Evolutionary conservation across 192 early-diverging fungal species (phyloP).

Genomic region (Coemansia sp.): DNA sequence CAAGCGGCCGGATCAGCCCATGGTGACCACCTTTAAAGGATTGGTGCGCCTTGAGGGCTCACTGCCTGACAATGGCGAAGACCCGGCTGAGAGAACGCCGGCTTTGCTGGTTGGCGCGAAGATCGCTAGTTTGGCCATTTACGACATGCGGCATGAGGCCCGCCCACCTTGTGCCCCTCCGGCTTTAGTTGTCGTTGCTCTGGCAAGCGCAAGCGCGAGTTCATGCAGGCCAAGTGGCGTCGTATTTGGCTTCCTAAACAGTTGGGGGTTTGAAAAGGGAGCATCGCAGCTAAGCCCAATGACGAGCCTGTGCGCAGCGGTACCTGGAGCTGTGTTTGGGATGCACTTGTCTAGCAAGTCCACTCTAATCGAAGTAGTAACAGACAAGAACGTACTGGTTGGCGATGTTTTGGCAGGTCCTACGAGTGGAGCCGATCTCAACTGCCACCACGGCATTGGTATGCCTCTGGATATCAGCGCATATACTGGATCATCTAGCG

Average conservation of each 20-base stretch:
- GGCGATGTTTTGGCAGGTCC: conserved; percentile 21
- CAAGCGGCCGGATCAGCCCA: not conserved
- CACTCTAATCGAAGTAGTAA: conserved; percentile 28
- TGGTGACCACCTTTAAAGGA: not conserved
- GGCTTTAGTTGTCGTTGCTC: conserved; percentile 20
- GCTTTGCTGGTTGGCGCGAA: not conserved
- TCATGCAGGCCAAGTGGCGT: not conserved
- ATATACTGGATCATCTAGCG: conserved; percentile 6
- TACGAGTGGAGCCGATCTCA: not conserved
- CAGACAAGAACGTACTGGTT: conserved; percentile 18
- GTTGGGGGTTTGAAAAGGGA: conserved; percentile 24
- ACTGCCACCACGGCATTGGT: not conserved
- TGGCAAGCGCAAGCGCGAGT: conserved; percentile 14
- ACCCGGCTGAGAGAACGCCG: not conserved
- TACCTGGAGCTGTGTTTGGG: conserved; percentile 15
- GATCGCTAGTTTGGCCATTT: conserved; percentile 19
- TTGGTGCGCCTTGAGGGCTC: conserved; percentile 4
- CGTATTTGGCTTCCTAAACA: conserved; percentile 20
- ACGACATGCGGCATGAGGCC: not conserved
- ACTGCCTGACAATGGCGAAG: not conserved
- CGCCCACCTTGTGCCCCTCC: not conserved
- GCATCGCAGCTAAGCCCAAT: not conserved
- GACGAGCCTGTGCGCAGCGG: conserved; percentile 10
- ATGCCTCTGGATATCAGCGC: conserved; percentile 5
- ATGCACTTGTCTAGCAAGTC: conserved; percentile 34